Evolutionary conservation across 805 yeast genomes (phyloP), one percentile per base, ranked within the genome.

Genomic region (Cyberlindnera samutprakarnensis): DNA sequence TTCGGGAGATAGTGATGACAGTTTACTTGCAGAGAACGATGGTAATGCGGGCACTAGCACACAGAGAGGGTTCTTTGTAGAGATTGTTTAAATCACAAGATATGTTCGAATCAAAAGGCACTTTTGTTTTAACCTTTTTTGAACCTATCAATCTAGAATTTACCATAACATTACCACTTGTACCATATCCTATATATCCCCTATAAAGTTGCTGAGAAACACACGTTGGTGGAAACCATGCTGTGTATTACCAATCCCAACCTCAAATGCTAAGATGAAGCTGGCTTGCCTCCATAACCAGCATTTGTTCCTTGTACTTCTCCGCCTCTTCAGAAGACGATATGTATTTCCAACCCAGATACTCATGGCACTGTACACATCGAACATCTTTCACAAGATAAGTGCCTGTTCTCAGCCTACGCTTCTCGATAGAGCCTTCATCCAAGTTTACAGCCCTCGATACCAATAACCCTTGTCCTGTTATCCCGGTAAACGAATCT

Each of bases 291-390:
- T 47, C 54, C 37, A 78, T 58, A 23, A 78, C 73, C 43, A 57
- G 77, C 41, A 68, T 65, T 7, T 80, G 79, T 44, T 73, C 82
- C 49, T 78, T 78, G 49, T 71, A 75, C 37, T 62, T 57, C 54
- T 75, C 78, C 13, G 59, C 51, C 14, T 45, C 44, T 18, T 57
- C 52, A 20, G 61, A 64, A 27, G 79, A 67, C 42, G 59, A 60
- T 24, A 75, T 47, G 44, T 78, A 78, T 38, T 66, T 69, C 86
- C 86, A 78, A 4, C 85, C 86, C 13, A 78, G 56, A 32, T 67
- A 54, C 5, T 54, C 49, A 30, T 58, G 56, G 47, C 86, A 78
- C 39, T 68, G 70, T 27, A 64, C 68, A 45, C 86, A 78, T 23
- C 46, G 45, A 19, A 76, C 63, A 43, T 75, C 78, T 37, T 75